A percentile compares a stretch with the other conserved stretches of the same genome.
phyloP scores from a whole-genome alignment of 2,329 filamentous ascomycete genomes.

The Ceratocystis destructans region DNA sequence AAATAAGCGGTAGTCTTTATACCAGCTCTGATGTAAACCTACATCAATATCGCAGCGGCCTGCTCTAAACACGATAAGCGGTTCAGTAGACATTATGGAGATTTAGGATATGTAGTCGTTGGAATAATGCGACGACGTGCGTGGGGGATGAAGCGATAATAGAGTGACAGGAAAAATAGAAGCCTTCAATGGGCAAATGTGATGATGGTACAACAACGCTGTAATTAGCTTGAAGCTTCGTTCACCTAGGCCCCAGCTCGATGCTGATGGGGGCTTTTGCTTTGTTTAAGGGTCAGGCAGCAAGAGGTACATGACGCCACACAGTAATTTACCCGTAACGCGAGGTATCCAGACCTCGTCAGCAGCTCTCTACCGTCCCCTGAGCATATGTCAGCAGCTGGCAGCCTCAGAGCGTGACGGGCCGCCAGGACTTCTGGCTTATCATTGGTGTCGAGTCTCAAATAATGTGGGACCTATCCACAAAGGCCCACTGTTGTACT shows the following conservation, averaged over 20 bases:
- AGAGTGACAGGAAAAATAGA: background rate
- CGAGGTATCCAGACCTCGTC: slow-evolving; percentile 5
- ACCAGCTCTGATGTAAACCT: slow-evolving; percentile 26
- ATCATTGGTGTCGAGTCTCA: slow-evolving; percentile 8
- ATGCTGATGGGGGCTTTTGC: background rate
- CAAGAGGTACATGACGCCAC: slow-evolving; percentile 11
- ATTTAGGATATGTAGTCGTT: slow-evolving; percentile 11
- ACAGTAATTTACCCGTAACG: background rate
- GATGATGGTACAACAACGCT: slow-evolving; percentile 1
- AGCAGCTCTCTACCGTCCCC: background rate
- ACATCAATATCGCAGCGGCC: slow-evolving; percentile 78
- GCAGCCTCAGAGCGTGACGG: background rate
- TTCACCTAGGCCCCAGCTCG: background rate
- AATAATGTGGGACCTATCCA: slow-evolving; percentile 17
- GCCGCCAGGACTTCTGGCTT: background rate
- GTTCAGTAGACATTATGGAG: slow-evolving; percentile 59
- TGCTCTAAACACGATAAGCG: slow-evolving; percentile 93
- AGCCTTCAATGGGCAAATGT: background rate
- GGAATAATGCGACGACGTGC: background rate
- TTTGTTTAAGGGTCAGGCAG: slow-evolving; percentile 11
- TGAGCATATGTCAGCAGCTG: background rate
- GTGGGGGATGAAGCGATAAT: background rate
- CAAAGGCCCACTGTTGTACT: slow-evolving; percentile 14
- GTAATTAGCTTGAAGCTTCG: slow-evolving; percentile 7
- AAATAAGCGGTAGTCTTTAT: slow-evolving; percentile 1